Base-by-base conservation (phyloP, 257 asterid genomes). In the Gardenia jasminoides region DNA sequence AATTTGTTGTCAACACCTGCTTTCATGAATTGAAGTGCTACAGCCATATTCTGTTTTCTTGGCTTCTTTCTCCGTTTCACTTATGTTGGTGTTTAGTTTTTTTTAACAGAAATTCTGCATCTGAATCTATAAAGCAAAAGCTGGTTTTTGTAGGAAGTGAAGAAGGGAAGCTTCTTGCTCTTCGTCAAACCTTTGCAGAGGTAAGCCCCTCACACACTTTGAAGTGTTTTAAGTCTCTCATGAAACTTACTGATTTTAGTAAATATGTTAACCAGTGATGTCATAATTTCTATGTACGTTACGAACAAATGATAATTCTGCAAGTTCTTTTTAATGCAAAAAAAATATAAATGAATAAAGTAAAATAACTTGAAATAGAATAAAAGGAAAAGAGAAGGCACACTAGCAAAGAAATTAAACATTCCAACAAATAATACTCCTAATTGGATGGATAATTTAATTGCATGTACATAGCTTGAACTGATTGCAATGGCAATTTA, bases 101-200 rank as follows among this genome's bases (percentile, higher is more conserved):
- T 80, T 15, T 67, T 24, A 52, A 78, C 97, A 94, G 97, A 80
- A 94, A 94, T 80, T 86, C 98, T 44, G 98, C 98, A 47, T 94
- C 97, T 70, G 93, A 91, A 74, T 81, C 91, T 33, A 88, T 96
- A 80, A 92, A 92, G 87, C 99, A 96, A 85, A 89, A 88, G 83
- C 88, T 96, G 78, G 83, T 88, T 50, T 96, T 80, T 75, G 99
- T 91, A 26, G 99, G 99, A 78, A 96, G 97, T 72, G 99, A 96
- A 88, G 97, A 96, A 86, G 99, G 99, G 76, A 96, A 93, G 84
- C 92, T 92, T 81, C 84, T 92, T 72, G 99, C 96, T 78, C 97
- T 96, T 87, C 98, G 91, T 54, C 99, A 93, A 87, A 84, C 89
- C 84, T 94, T 94, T 87, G 82, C 88, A 47, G 92, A 92, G 97